Conservation (phyloP, 306 rosid species). For the Cucumis melo region DNA sequence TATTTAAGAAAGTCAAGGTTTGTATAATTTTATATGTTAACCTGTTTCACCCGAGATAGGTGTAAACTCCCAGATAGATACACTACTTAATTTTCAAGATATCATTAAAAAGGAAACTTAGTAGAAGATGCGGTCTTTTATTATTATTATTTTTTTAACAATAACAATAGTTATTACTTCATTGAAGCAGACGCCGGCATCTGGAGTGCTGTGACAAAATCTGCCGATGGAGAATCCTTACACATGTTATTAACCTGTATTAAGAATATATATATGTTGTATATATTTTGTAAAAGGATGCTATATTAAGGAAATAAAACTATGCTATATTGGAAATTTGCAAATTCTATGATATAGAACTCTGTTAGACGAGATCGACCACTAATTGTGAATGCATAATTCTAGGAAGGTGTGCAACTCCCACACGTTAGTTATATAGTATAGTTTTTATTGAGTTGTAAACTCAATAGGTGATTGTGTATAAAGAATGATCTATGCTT, state of each 20-base stretch:
- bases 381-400: background rate
- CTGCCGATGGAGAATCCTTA: background rate
- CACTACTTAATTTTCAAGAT: background rate
- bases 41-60: background rate
- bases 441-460: background rate
- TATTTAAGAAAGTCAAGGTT: background rate
- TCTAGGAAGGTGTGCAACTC: background rate
- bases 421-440: background rate
- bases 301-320: background rate
- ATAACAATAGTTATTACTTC: too few relatives aligned
- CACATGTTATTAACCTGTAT: background rate
- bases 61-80: background rate
- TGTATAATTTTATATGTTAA: background rate
- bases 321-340: background rate
- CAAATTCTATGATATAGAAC: background rate
- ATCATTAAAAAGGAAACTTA: background rate
- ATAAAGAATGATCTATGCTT: background rate
- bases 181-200: too few relatives aligned
- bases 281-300: too few relatives aligned
- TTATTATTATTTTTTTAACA: background rate
- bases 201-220: background rate
- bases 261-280: too few relatives aligned
- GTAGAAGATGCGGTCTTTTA: background rate
- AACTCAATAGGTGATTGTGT: background rate
- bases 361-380: background rate